Base-by-base conservation (phyloP, 306 rosid genomes). In the Citrullus colocynthis region DNA sequence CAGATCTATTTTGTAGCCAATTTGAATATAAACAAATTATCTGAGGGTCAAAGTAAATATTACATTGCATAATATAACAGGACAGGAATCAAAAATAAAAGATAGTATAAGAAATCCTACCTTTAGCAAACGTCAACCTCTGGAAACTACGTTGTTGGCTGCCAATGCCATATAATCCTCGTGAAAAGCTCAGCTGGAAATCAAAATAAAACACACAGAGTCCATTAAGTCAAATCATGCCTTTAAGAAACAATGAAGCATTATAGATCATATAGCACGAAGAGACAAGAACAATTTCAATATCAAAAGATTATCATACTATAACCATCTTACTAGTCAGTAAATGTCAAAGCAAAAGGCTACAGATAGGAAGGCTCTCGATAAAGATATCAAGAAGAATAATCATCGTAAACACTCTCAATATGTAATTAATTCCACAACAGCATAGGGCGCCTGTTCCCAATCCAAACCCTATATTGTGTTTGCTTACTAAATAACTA, bases 141-240 rank as follows among this genome's bases (percentile, higher is more conserved):
- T 82, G 88, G 83, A 81, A 80, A 78, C 74, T 85, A 65, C 74
- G 81, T 78, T 81, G 86, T 72, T 80, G 88, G 82, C 82, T 82
- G 62, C 76, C 76, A 75, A 82, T 83, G 70, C 76, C 76, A 75
- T 83, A 82, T 78, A 74, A 82, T 61, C 85, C 78, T 77, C 30
- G 90, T 32, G 96, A 83, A 61, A 87, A 83, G 78, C 85, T 86
- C 80, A 87, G 76, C 98, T 95, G 93, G 76, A 82, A 71, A 88
- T 73, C 76, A 79, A 78, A 82, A 79, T 70, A 85, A 55, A 6
- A 71, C 2, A 86, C 81, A 49, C 28, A 58, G 24, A 44, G 48
- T 28, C 39, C 65, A 20, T 44, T 11, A 16, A 59, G 20, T 76
- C 39, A 14, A 24, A 32, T 37, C 20, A 64, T 32, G 9, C 51